Evolutionary conservation across 2,329 filamentous ascomycete species (phyloP).

Genomic region (Thelonectria blattea): DNA sequence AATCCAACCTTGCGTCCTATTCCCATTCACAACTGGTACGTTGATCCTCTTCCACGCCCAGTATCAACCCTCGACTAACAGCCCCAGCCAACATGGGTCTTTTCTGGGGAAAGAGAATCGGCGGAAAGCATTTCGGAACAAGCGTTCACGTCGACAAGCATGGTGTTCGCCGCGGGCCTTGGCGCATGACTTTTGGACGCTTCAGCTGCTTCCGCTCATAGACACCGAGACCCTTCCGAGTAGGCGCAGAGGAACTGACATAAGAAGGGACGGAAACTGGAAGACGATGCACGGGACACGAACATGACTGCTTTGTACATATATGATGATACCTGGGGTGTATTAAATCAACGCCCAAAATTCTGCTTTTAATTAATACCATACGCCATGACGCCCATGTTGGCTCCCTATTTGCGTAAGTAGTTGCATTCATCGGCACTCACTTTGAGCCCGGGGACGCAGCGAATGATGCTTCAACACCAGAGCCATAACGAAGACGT

Average conservation of each 20-base stretch:
- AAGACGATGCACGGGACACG: not conserved
- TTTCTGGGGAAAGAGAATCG: slow-evolving; percentile 54
- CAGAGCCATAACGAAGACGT: no score
- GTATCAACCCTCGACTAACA: not conserved
- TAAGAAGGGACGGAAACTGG: not conserved
- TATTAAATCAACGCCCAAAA: not conserved
- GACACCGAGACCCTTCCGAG: slow-evolving; percentile 15
- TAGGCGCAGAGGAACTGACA: not conserved
- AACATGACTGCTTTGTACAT: not conserved
- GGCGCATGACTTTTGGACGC: slow-evolving; percentile 56
- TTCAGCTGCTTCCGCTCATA: slow-evolving; percentile 57
- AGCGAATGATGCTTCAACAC: no score
- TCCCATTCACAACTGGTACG: not conserved
- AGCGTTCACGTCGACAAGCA: slow-evolving; percentile 53
- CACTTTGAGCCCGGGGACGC: no score
- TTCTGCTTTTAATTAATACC: not conserved
- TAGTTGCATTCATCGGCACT: no score
- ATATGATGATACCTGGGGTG: not conserved
- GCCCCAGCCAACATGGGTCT: slow-evolving; percentile 48
- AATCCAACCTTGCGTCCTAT: not conserved
- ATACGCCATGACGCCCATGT: no score
- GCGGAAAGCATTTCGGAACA: slow-evolving; percentile 57
- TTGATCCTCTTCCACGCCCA: not conserved
- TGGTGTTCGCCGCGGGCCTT: slow-evolving; percentile 56
- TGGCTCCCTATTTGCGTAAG: no score